Percentiles rank a stretch among this genome's conserved stretches.
Conservation (phyloP, 805 yeast species). For the Sugiyamaella lignohabitans region DNA sequence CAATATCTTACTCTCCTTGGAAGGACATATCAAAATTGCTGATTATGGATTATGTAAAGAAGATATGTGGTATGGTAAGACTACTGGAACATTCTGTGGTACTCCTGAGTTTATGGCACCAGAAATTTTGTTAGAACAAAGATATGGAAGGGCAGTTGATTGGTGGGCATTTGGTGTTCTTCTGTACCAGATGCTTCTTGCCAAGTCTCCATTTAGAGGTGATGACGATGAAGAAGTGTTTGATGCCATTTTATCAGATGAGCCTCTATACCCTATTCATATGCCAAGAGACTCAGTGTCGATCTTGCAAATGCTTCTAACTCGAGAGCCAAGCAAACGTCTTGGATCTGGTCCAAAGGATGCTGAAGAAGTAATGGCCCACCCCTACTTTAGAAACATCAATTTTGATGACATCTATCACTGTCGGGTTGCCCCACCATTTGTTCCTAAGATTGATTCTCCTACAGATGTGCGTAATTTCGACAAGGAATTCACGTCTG, state of each 20-base stretch:
- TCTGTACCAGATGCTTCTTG: slow-evolving; percentile 90
- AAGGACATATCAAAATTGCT: slow-evolving; percentile 93
- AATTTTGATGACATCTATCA: slow-evolving; percentile 79
- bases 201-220: slow-evolving; percentile 96
- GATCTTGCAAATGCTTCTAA: slow-evolving; percentile 80
- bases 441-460: slow-evolving; percentile 75
- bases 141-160: slow-evolving; percentile 89
- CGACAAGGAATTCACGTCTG: slow-evolving; percentile 91
- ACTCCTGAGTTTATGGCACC: slow-evolving; percentile 99
- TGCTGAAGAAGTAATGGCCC: slow-evolving; percentile 91
- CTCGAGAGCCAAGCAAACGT: slow-evolving; percentile 80
- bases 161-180: slow-evolving; percentile 99
- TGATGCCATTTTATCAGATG: slow-evolving; percentile 93
- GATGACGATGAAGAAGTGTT: slow-evolving; percentile 96
- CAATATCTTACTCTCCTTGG: slow-evolving; percentile 79
- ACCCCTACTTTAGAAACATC: slow-evolving; percentile 85
- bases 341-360: slow-evolving; percentile 84
- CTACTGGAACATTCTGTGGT: slow-evolving; percentile 95
- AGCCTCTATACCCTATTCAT: slow-evolving; percentile 91
- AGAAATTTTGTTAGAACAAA: slow-evolving; percentile 88
- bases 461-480: slow-evolving; percentile 90
- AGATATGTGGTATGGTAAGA: slow-evolving; percentile 75
- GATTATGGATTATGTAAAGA: slow-evolving; percentile 98
- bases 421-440: slow-evolving; percentile 77
- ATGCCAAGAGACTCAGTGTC: slow-evolving; percentile 97